Percentiles rank a stretch among this genome's conserved stretches.
Conservation (phyloP, 257 asterid genomes). For the Ilex aquifolium region DNA sequence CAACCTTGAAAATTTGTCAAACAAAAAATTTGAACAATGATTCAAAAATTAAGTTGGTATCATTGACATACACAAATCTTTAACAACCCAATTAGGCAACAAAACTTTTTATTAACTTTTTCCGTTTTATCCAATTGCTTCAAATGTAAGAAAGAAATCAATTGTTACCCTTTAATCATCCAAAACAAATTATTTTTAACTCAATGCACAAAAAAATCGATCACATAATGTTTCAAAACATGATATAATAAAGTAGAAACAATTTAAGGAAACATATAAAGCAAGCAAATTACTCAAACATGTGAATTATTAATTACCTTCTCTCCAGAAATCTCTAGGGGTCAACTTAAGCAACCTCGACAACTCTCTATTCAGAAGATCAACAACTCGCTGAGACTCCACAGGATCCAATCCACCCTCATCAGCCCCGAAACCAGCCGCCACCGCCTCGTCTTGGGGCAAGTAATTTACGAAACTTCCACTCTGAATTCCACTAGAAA, state of each 20-base stretch:
- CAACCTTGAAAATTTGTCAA: neutral
- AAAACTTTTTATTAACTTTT: neutral
- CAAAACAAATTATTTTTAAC: no score
- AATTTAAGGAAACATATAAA: neutral
- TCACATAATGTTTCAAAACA: no score
- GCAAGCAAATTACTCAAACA: neutral
- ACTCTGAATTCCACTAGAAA: slow-evolving; percentile 22
- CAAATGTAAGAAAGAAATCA: no score
- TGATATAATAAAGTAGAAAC: neutral
- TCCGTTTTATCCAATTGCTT: no score
- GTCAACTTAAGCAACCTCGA: slow-evolving; percentile 69
- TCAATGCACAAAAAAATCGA: no score
- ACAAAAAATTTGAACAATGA: neutral
- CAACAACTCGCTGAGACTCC: slow-evolving; percentile 89
- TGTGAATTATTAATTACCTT: slow-evolving; percentile 36
- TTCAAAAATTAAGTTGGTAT: neutral
- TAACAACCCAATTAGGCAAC: neutral
- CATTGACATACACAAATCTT: neutral
- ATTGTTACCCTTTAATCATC: no score
- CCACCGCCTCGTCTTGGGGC: slow-evolving; percentile 99
- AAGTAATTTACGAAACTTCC: slow-evolving; percentile 71
- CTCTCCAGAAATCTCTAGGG: slow-evolving; percentile 84
- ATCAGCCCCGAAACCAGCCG: slow-evolving; percentile 70
- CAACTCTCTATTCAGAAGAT: slow-evolving; percentile 71
- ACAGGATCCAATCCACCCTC: slow-evolving; percentile 88